Base-by-base conservation (phyloP, 768 basidiomycete species). In the Suillus bovinus region DNA sequence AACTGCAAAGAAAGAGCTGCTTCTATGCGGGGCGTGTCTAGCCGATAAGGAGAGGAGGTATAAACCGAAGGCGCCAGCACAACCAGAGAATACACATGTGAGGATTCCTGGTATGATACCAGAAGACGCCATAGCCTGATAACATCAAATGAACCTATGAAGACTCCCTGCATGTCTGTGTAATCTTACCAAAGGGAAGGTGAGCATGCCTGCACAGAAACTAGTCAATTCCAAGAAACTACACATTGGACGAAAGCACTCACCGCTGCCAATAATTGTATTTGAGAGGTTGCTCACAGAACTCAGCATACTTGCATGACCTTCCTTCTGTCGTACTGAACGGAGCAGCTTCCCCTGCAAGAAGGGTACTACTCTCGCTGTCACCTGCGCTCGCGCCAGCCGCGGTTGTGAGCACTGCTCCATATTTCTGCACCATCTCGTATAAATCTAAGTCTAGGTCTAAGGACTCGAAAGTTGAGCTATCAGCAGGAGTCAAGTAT, bases 201-300 rank as follows among this genome's bases (percentile, higher is more conserved):
- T 93, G 31, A 94, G 81, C 93, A 94, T 94, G 34, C 93, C 92
- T 93, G 67, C 5, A 65, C 29, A 20, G 29, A 33, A 39, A 56
- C 55, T 2, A 10, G 13, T 64, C 29, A 66, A 59, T 34, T 33
- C 11, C 60, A 14, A 59, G n/a, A 17, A 27, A 17, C n/a, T 56
- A 49, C 50, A 27, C 2, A 33, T 36, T 17, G n/a, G 27, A 60
- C 36, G 27, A 39, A 64, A 63, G 24, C 33, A 81, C 83, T 69
- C 73, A 87, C 93, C 93, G 60, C 91, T 96, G 16, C 94, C 94
- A 67, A 97, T 89, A 68, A 96, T 94, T 0, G 95, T 97, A 68
- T 97, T 97, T 29, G 87, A 79, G 47, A 97, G 78, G 70, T 94
- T 94, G 66, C 90, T 88, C 58, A 92, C 81, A 56, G 86, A 87